Evolutionary conservation across 257 asterid genomes (phyloP).

Genomic region (Forsythia suspensa): DNA sequence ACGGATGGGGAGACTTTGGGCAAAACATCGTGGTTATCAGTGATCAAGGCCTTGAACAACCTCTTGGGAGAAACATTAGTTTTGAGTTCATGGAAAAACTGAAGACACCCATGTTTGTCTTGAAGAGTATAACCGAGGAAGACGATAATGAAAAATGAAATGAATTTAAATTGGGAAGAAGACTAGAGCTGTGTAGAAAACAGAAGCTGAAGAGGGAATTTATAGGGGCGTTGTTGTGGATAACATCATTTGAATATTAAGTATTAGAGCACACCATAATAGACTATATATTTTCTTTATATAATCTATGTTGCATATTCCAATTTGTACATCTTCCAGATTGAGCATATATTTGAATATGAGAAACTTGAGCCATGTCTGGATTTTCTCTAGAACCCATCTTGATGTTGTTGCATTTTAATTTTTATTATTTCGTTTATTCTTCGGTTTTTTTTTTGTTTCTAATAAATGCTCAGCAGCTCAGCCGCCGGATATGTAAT

Average conservation of each 20-base stretch:
- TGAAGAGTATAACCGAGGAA: not conserved
- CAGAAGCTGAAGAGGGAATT: not conserved
- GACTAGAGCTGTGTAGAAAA: not conserved
- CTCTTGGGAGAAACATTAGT: constrained; percentile 22
- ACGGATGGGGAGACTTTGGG: constrained; percentile 18
- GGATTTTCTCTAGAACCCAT: no score
- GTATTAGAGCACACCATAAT: no score
- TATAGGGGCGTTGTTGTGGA: not conserved
- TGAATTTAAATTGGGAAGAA: not conserved
- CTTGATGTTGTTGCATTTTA: not conserved
- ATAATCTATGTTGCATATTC: no score
- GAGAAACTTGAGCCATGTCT: no score
- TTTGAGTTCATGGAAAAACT: constrained; percentile 23
- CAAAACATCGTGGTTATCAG: constrained; percentile 10
- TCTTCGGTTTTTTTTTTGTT: no score
- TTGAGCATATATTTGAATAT: no score
- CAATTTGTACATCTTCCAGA: no score
- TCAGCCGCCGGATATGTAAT: no score
- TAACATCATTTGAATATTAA: no score
- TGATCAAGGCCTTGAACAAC: constrained; percentile 29
- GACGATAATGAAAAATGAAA: no score
- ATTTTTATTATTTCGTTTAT: no score
- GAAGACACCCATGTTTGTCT: constrained; percentile 22
- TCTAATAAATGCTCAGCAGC: not conserved
- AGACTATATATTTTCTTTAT: no score